Evolutionary conservation across 352 stramenopile species (phyloP).

Genomic region (Phytophthora sansomeana): DNA sequence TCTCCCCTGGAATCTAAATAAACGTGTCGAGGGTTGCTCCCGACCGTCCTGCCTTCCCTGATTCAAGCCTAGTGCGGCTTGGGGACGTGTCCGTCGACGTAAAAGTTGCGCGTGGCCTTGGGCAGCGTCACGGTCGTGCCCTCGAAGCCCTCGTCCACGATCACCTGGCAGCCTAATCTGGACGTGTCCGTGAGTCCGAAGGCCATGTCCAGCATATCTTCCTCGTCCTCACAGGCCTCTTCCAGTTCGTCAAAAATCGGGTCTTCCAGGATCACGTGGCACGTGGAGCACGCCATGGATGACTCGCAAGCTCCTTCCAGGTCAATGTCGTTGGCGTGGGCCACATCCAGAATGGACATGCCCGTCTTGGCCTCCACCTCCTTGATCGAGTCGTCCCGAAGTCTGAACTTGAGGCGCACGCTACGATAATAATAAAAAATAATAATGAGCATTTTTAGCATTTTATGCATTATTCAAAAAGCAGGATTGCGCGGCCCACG

Average conservation of each 20-base stretch:
- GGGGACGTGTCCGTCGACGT: slow-evolving; percentile 98
- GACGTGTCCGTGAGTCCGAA: slow-evolving; percentile 97
- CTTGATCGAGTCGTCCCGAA: slow-evolving; percentile 65
- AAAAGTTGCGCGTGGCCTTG: slow-evolving; percentile 98
- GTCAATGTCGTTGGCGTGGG: slow-evolving; percentile 94
- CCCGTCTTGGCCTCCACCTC: slow-evolving; percentile 76
- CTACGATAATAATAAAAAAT: slow-evolving; percentile 28
- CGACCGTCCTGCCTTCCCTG: slow-evolving; percentile 3
- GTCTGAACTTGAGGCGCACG: slow-evolving; percentile 82
- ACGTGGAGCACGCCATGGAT: slow-evolving; percentile 98
- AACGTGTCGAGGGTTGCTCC: slow-evolving; percentile 24
- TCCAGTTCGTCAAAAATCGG: slow-evolving; percentile 93
- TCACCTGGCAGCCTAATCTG: slow-evolving; percentile 92
- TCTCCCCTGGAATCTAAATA: slow-evolving; percentile 42
- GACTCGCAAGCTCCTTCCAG: slow-evolving; percentile 95
- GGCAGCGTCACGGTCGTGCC: slow-evolving; percentile 93
- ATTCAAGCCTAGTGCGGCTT: slow-evolving; percentile 91
- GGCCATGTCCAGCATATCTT: slow-evolving; percentile 99
- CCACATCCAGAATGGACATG: slow-evolving; percentile 92
- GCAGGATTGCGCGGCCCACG: slow-evolving; percentile 3
- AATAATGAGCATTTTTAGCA: background rate
- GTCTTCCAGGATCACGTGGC: slow-evolving; percentile 97
- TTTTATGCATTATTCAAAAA: background rate
- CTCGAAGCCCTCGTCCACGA: slow-evolving; percentile 93
- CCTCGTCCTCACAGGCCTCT: slow-evolving; percentile 96